Evolutionary conservation across 78 protist species (phyloP).

Genomic region (Planoprotostelium fungivorum): DNA sequence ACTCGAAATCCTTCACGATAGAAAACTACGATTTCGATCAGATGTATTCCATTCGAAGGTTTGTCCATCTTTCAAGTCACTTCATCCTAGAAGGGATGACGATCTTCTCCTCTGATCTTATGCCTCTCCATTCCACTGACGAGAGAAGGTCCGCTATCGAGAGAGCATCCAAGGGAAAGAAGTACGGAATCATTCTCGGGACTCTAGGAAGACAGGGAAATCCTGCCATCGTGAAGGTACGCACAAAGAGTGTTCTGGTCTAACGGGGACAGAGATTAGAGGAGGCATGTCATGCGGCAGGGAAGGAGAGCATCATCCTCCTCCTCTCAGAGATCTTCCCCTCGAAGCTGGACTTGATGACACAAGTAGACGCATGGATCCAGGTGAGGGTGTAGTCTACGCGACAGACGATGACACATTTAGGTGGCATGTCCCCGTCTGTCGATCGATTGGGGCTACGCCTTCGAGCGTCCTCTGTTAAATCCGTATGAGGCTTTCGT

Average conservation of each 20-base stretch:
- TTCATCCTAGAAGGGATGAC: too few relatives aligned
- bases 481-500: slow-evolving; percentile 92
- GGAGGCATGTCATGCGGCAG: slow-evolving; percentile 14
- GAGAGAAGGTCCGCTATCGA: slow-evolving; percentile 45
- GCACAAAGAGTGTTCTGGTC: neutral
- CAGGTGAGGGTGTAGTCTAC: neutral
- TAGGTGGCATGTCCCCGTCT: slow-evolving; percentile 98
- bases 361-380: slow-evolving; percentile 68
- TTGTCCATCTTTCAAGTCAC: too few relatives aligned
- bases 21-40: slow-evolving; percentile 73
- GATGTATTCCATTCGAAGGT: slow-evolving; percentile 61
- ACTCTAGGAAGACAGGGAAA: slow-evolving; percentile 96
- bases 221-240: slow-evolving; percentile 66
- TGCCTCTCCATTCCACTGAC: neutral
- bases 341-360: slow-evolving; percentile 71
- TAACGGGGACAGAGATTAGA: slow-evolving; percentile 28
- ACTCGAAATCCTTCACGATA: slow-evolving; percentile 61
- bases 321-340: slow-evolving; percentile 87
- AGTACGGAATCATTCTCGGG: slow-evolving; percentile 76
- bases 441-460: slow-evolving; percentile 98
- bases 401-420: slow-evolving; percentile 31
- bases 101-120: too few relatives aligned
- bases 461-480: slow-evolving; percentile 82
- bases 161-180: slow-evolving; percentile 7
- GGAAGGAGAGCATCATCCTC: slow-evolving; percentile 21